Evolutionary conservation across 2,329 filamentous ascomycete species (phyloP).

Genomic region (Teratosphaeria destructans): DNA sequence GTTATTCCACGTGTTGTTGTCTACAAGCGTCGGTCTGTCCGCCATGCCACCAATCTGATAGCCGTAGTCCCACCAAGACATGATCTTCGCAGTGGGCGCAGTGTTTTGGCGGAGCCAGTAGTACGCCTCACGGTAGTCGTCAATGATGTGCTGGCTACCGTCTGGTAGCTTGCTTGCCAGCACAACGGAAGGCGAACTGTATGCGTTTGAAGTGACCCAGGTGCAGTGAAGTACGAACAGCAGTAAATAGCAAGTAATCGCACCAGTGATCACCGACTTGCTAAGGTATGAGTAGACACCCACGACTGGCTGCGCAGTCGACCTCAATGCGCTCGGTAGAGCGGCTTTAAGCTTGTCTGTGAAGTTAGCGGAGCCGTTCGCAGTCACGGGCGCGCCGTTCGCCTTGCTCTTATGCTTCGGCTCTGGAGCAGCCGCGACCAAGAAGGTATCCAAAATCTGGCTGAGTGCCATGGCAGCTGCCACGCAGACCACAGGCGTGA

Average conservation of each 20-base stretch:
- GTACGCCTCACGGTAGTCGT: conserved; percentile 98
- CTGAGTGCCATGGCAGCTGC: conserved; percentile 83
- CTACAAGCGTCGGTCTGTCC: conserved; percentile 88
- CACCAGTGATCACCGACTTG: conserved; percentile 64
- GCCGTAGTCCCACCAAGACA: conserved; percentile 99
- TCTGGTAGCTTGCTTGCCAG: conserved; percentile 86
- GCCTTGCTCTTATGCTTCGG: conserved; percentile 11
- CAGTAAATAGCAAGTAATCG: conserved; percentile 69
- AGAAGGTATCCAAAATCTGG: conserved; percentile 76
- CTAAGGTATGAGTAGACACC: conserved; percentile 76
- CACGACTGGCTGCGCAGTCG: conserved; percentile 61
- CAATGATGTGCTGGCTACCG: conserved; percentile 95
- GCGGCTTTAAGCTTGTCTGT: conserved; percentile 47
- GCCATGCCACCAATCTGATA: conserved; percentile 99
- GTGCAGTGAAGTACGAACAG: conserved; percentile 97
- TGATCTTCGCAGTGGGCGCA: conserved; percentile 86
- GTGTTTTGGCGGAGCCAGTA: conserved; percentile 99
- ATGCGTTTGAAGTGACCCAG: conserved; percentile 98
- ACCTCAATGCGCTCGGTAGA: conserved; percentile 50
- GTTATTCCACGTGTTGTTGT: conserved; percentile 99
- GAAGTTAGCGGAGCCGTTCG: conserved; percentile 34
- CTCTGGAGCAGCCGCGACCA: conserved; percentile 54
- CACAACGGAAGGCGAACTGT: conserved; percentile 95
- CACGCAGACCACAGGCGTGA: conserved; percentile 93
- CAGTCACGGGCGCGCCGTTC: conserved; percentile 28